These are phyloP conservation scores for Prototheca stagnorum DNA, from an alignment of 163 green algal species.

Conservation along the genomic window DNA sequence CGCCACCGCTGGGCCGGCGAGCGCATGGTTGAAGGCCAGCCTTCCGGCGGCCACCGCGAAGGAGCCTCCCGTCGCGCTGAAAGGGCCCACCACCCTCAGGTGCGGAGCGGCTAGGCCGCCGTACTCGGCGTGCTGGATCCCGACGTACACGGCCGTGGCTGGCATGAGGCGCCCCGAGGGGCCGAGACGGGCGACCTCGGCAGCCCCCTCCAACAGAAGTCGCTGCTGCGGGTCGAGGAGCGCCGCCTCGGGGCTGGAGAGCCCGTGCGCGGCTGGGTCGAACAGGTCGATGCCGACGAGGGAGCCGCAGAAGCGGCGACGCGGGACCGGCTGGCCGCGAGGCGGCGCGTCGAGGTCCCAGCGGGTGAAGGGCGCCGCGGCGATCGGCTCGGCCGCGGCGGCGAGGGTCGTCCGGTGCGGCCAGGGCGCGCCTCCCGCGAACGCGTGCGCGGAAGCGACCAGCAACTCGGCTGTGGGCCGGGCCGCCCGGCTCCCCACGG, in stretches of 20 bases:
- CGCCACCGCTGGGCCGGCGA: slow-evolving; percentile 25
- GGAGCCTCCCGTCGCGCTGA: slow-evolving; percentile 20
- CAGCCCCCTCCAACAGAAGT: slow-evolving; percentile 17
- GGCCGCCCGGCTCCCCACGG: too few species aligned
- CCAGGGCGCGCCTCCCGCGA: too few species aligned
- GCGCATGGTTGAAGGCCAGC: slow-evolving; percentile 27
- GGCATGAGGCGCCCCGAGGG: not conserved
- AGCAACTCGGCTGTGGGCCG: too few species aligned
- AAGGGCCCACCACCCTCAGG: slow-evolving; percentile 11
- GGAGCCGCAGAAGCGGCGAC: too few species aligned
- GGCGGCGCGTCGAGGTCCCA: slow-evolving; percentile 2
- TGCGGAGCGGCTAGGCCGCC: slow-evolving; percentile 23
- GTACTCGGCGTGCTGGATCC: slow-evolving; percentile 40
- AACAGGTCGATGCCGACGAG: slow-evolving; percentile 20
- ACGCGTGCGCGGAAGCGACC: too few species aligned
- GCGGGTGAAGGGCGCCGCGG: not conserved
- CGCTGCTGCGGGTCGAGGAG: slow-evolving; percentile 52
- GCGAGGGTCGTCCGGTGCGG: too few species aligned
- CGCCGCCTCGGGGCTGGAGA: slow-evolving; percentile 31
- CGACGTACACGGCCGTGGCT: slow-evolving; percentile 25
- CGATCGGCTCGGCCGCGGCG: not conserved
- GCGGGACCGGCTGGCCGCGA: too few species aligned
- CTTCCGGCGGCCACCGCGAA: slow-evolving; percentile 27
- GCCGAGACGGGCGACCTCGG: slow-evolving; percentile 1
- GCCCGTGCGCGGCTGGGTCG: slow-evolving; percentile 22